Percentiles rank a stretch among this genome's conserved stretches.
Conservation (phyloP, 1,139 yeast species). For the Lodderomyces theae region DNA sequence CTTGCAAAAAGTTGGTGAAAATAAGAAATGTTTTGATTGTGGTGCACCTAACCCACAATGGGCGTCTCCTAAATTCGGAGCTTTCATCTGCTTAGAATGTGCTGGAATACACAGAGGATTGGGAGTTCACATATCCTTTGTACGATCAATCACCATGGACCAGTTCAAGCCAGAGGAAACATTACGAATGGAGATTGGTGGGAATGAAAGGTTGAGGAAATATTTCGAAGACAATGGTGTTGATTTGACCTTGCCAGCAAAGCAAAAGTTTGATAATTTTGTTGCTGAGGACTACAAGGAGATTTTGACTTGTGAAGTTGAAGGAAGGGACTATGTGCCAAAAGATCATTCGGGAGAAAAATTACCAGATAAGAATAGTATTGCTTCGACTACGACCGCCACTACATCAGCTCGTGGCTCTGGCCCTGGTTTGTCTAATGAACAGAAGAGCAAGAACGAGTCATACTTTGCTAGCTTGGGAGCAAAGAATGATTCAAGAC, state of each 20-base stretch:
- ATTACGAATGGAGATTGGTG: constrained; percentile 90
- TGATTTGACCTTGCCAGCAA: constrained; percentile 60
- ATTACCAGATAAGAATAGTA: constrained; percentile 31
- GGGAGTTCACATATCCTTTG: constrained; percentile 97
- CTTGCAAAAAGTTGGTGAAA: constrained; percentile 76
- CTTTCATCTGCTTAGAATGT: constrained; percentile 94
- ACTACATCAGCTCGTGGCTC: constrained; percentile 5
- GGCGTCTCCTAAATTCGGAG: constrained; percentile 98
- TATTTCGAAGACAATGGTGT: constrained; percentile 77
- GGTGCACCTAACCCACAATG: constrained; percentile 96
- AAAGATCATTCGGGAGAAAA: constrained; percentile 58
- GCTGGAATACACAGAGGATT: constrained; percentile 95
- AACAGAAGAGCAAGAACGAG: constrained; percentile 66
- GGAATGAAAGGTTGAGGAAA: constrained; percentile 71
- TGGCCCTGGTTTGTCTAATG: constrained; percentile 11
- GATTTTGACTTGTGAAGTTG: constrained; percentile 69
- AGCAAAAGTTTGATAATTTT: constrained; percentile 76
- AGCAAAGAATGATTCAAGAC: constrained; percentile 64
- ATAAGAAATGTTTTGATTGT: constrained; percentile 93
- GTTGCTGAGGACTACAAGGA: constrained; percentile 95
- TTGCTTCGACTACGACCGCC: neutral
- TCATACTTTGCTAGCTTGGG: constrained; percentile 81
- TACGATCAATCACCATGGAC: constrained; percentile 94
- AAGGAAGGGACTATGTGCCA: constrained; percentile 69
- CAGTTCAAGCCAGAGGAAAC: constrained; percentile 93